Evolutionary conservation across 2,329 filamentous ascomycete genomes (phyloP), one percentile per base, ranked within the genome.

Genomic region (Alternaria brassicae): DNA sequence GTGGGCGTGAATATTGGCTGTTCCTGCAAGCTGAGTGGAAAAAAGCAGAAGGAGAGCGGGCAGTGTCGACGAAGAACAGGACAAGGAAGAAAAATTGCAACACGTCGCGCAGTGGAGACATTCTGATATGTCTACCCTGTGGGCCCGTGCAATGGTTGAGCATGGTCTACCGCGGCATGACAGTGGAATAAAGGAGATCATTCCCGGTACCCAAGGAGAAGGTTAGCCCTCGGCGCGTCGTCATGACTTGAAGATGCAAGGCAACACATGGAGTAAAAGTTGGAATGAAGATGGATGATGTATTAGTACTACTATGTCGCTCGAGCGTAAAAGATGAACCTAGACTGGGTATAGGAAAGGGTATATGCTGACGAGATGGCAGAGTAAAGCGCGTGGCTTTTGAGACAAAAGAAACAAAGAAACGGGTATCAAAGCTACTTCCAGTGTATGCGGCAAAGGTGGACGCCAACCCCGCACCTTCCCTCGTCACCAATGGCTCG

Each of bases 141-240:
- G 23, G 15, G 40, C 41, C 53, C 36, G 52, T 36, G 23, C 49
- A 25, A 34, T 45, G 28, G 28, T 30, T 57, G 59, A 61, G 42
- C 63, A 68, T 52, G 34, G 32, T 58, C 59, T 56, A 50, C 61
- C 53, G 61, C 53, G 37, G 39, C 49, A 32, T 34, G 32, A 53
- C 17, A 49, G 53, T 48, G 47, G 52, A 37, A 19, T 28, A 49
- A 57, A 58, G 61, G 60, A 56, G 55, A 65, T 40, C 55, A 52
- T 60, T 68, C 40, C 61, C 61, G 59, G 56, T 30, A 21, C 19
- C 39, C 32, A 27, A 53, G 49, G 21, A 25, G 17, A 50, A 9
- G 15, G 10, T 12, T 45, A 47, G 42, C 52, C 60, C 51, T 54
- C 54, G 52, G 56, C 52, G 28, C 51, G 36, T 28, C 25, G n/a